Evolutionary conservation across 371 early-diverging fungal species (phyloP).

Genomic region (Choanephora cucurbitarum): DNA sequence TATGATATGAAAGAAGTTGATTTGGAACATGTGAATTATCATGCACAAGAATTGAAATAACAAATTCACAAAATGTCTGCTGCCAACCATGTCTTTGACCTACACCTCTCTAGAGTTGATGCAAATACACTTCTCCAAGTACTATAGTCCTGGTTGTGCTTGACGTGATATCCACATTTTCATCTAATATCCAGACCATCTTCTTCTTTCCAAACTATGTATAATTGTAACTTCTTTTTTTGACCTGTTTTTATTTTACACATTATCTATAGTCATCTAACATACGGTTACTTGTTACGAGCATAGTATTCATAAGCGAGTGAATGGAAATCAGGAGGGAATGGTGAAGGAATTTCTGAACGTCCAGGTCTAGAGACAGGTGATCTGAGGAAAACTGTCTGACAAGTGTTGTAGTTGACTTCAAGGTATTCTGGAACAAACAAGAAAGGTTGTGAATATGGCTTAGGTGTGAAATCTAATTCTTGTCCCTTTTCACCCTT

Average conservation of each 20-base stretch:
- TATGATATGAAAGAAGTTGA: no score
- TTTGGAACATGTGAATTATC: no score
- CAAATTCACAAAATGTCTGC: no score
- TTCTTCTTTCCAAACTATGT: no score
- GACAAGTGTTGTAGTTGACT: slow-evolving; percentile 94
- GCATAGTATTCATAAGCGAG: slow-evolving; percentile 92
- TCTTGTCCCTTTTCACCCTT: slow-evolving; percentile 56
- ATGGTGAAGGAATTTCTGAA: slow-evolving; percentile 94
- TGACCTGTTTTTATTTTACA: background rate
- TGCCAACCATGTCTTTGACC: no score
- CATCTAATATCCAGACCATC: no score
- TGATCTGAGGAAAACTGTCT: slow-evolving; percentile 82
- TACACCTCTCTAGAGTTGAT: no score
- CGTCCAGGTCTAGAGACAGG: slow-evolving; percentile 86
- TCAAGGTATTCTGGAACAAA: slow-evolving; percentile 96
- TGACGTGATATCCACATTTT: no score
- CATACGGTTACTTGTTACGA: slow-evolving; percentile 42
- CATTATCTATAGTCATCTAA: background rate
- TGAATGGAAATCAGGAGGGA: slow-evolving; percentile 86
- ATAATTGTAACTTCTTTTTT: no score
- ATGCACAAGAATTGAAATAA: no score
- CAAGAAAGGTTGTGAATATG: slow-evolving; percentile 93
- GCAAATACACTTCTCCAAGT: no score
- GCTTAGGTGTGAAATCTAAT: slow-evolving; percentile 71
- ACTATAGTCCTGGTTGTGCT: no score